Base-by-base conservation (phyloP, 257 asterid species). In the Galeopsis tetrahit region DNA sequence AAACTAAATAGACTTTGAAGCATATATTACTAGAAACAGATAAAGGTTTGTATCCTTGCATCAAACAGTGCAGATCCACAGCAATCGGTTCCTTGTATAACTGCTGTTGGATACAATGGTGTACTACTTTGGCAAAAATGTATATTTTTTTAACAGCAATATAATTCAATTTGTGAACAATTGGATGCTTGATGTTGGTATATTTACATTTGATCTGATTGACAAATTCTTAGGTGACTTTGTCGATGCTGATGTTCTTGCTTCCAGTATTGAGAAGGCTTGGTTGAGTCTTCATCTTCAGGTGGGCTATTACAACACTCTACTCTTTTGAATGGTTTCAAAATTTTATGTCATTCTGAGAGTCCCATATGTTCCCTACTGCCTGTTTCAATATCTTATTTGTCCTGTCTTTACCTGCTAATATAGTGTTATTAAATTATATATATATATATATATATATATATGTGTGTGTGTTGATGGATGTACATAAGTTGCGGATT, bases 221-320 rank as follows among this genome's bases (percentile, higher is more conserved):
- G 73, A 34, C 39, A 48, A 69, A 55, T 70, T 77, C 60, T 33
- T 78, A 94, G 99, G 79, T 82, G 95, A 90, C 68, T 80, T 83
- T 83, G 85, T 94, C 58, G 60, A 83, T 63, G 95, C 97, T 57
- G 96, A 91, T 69, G 75, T 74, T 83, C 84, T 94, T 63, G 85
- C 87, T 21, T 87, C 97, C 77, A 85, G 86, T 73, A 85, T 94
- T 65, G 92, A 91, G 90, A 91, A 83, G 81, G 90, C 93, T 67
- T 91, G 99, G 99, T 75, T 91, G 81, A 85, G 90, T 80, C 95
- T 91, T 83, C 98, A 91, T 77, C 77, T 94, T 76, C 96, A 91
- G 97, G 99, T 91, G 79, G 66, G 80, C 66, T 71, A 62, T 68
- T 71, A 56, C 42, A 49, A 59, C 62, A 56, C 60, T 55, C 21